These are phyloP conservation scores for Henningerozyma blattae DNA, from an alignment of 805 yeast genomes.

Conservation along the genomic window DNA sequence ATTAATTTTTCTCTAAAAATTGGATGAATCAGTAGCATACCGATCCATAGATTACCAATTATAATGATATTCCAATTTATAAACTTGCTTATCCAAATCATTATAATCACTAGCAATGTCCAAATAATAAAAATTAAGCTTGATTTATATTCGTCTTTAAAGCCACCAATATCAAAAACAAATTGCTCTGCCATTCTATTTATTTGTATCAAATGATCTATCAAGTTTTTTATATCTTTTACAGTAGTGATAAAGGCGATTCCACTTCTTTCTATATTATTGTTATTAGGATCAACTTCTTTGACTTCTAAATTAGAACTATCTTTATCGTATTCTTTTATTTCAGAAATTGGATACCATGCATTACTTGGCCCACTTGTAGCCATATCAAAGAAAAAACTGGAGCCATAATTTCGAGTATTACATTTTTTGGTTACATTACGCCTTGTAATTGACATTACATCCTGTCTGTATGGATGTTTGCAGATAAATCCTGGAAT, in stretches of 20 bases:
- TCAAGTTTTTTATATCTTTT: conserved; percentile 61
- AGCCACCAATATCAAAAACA: conserved; percentile 53
- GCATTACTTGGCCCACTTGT: conserved; percentile 12
- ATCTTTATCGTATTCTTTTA: conserved; percentile 3
- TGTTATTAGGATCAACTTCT: conserved; percentile 20
- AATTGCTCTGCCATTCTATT: conserved; percentile 42
- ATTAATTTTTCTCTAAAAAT: conserved; percentile 23
- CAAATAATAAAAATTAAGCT: conserved; percentile 44
- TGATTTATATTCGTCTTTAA: conserved; percentile 55
- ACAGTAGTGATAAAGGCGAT: conserved; percentile 42
- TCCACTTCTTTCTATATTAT: conserved; percentile 8
- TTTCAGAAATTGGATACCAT: conserved; percentile 4
- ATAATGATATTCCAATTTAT: conserved; percentile 57
- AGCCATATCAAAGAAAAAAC: conserved; percentile 19
- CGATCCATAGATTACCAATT: conserved; percentile 46
- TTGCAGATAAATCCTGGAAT: conserved; percentile 58
- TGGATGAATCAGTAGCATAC: conserved; percentile 50
- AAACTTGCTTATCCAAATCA: conserved; percentile 30
- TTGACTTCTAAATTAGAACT: conserved; percentile 2
- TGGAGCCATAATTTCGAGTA: not conserved
- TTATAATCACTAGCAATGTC: conserved; percentile 29
- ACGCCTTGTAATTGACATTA: too few species aligned
- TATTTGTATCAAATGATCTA: conserved; percentile 39
- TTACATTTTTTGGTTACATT: not conserved
- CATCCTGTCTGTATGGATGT: conserved; percentile 29